Conservation (phyloP, 768 basidiomycete genomes). For the Mrakia blollopis region DNA sequence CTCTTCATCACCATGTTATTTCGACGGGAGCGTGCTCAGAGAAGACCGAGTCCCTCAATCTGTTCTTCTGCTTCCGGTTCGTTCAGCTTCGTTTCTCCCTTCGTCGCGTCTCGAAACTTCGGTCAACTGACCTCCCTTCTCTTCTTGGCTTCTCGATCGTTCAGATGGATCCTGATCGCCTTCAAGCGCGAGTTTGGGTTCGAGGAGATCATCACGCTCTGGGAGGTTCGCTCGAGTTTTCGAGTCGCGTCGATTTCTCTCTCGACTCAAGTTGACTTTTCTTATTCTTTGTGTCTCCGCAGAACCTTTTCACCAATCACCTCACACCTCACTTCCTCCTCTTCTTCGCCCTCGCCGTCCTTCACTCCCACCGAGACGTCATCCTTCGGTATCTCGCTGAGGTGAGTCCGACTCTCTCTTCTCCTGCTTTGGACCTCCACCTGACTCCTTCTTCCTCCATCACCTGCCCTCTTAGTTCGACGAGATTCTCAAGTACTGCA, state of each 20-base stretch:
- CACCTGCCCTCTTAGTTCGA: constrained; percentile 34
- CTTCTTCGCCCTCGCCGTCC: constrained; percentile 86
- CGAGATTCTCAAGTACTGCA: constrained; percentile 50
- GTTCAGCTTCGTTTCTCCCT: constrained; percentile 38
- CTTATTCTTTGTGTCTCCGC: background rate
- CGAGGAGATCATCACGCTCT: constrained; percentile 77
- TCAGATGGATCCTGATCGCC: constrained; percentile 80
- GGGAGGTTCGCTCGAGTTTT: constrained; percentile 58
- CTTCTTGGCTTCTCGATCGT: background rate
- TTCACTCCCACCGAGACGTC: constrained; percentile 93
- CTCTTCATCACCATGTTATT: background rate
- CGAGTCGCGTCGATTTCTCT: background rate
- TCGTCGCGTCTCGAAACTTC: background rate
- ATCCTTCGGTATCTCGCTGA: constrained; percentile 83
- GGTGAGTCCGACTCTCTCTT: too few relatives aligned
- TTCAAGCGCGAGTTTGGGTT: constrained; percentile 98
- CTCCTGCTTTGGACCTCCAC: too few relatives aligned
- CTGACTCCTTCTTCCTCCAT: too few relatives aligned
- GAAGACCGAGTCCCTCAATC: constrained; percentile 78
- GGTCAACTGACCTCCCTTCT: constrained; percentile 1
- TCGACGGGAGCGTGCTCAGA: constrained; percentile 50
- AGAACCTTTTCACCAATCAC: constrained; percentile 55
- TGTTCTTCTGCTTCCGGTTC: constrained; percentile 97
- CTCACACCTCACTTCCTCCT: constrained; percentile 84
- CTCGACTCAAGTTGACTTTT: background rate